These are phyloP conservation scores for Termitomyces eurrhizus DNA, from an alignment of 768 basidiomycete genomes.

Conservation along the genomic window DNA sequence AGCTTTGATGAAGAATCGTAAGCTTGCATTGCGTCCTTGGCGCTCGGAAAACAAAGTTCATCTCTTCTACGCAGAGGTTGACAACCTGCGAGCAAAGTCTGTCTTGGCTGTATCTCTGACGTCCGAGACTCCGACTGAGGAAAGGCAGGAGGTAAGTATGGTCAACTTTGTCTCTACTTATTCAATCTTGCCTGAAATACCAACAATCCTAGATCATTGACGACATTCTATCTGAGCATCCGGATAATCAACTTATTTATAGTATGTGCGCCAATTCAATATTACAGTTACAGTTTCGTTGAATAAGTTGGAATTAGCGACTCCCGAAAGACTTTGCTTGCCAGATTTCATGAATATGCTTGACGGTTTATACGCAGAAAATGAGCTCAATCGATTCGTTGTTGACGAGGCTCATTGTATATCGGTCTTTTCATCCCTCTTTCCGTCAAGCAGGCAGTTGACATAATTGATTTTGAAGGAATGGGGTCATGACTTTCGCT, in stretches of 20 bases:
- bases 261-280: conserved; percentile 36
- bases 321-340: conserved; percentile 69
- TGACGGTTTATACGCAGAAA: conserved; percentile 44
- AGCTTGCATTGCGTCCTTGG: conserved; percentile 17
- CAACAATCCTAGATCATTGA: conserved; percentile 45
- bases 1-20: conserved; percentile 86
- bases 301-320: conserved; percentile 39
- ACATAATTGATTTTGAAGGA: conserved; percentile 40
- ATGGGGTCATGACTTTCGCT: conserved; percentile 83
- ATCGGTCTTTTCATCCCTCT: conserved; percentile 44
- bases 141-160: conserved; percentile 48
- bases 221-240: conserved; percentile 58
- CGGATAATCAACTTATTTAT: conserved; percentile 63
- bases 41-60: neutral
- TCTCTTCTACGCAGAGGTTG: conserved; percentile 47
- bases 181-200: neutral
- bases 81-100: conserved; percentile 48
- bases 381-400: conserved; percentile 67
- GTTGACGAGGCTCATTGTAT: conserved; percentile 89
- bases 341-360: conserved; percentile 52
- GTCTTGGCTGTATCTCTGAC: conserved; percentile 59
- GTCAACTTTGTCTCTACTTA: neutral
- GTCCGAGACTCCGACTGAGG: conserved; percentile 55
- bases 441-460: neutral
- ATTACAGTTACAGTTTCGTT: neutral